A percentile compares a stretch with the other conserved stretches of the same genome.
phyloP scores from a whole-genome alignment of 805 yeast species.

The Metschnikowia dekortorum region DNA sequence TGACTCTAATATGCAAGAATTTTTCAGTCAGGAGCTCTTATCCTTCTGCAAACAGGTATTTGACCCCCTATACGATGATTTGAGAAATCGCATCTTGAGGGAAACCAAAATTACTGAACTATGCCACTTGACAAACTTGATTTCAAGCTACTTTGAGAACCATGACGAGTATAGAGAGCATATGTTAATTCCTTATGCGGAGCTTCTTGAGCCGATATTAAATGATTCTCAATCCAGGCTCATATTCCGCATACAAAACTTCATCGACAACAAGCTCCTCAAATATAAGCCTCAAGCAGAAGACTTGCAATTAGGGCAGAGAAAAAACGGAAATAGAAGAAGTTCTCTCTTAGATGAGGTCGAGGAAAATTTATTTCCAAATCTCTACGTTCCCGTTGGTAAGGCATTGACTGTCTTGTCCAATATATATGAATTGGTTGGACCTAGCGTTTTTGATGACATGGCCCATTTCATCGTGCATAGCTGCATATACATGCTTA shows the following conservation, averaged over 20 bases:
- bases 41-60: conserved; percentile 60
- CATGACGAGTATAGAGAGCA: conserved; percentile 48
- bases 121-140: conserved; percentile 69
- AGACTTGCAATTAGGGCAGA: conserved; percentile 59
- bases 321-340: conserved; percentile 14
- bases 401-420: conserved; percentile 67
- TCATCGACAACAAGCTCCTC: conserved; percentile 63
- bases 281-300: conserved; percentile 62
- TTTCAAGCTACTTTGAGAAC: conserved; percentile 63
- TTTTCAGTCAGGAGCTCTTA: conserved; percentile 33
- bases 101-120: conserved; percentile 65
- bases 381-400: conserved; percentile 67
- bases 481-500: conserved; percentile 62
- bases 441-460: conserved; percentile 78
- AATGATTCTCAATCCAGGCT: conserved; percentile 77
- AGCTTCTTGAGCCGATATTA: conserved; percentile 63
- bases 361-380: conserved; percentile 34
- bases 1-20: conserved; percentile 11
- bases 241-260: conserved; percentile 72
- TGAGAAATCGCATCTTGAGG: conserved; percentile 62
- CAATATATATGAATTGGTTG: conserved; percentile 74
- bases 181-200: conserved; percentile 34
- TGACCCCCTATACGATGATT: conserved; percentile 72
- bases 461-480: conserved; percentile 85
- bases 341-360: conserved; percentile 25